phyloP scores from a whole-genome alignment of 768 basidiomycete species.

The Gyrodon lividus region DNA sequence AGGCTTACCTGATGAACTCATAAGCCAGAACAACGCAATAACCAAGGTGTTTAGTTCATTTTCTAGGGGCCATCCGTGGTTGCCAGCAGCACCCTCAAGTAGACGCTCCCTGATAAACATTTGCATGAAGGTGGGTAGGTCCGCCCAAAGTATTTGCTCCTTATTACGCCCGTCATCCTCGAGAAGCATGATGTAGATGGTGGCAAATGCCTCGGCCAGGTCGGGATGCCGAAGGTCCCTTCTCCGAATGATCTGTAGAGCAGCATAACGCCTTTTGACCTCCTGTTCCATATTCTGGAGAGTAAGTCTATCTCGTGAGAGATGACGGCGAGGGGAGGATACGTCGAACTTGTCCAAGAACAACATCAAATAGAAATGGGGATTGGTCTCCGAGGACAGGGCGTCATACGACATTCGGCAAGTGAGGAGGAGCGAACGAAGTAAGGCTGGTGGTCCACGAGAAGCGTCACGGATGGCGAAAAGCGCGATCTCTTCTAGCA shows the following conservation, averaged over 20 bases:
- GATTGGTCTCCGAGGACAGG: conserved; percentile 23
- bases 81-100: conserved; percentile 36
- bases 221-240: conserved; percentile 35
- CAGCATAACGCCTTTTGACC: conserved; percentile 42
- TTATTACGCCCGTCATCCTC: conserved; percentile 53
- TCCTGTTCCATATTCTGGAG: conserved; percentile 42
- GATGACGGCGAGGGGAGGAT: conserved; percentile 39
- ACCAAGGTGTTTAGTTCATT: conserved; percentile 46
- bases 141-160: conserved; percentile 45
- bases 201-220: conserved; percentile 48
- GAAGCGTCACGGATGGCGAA: conserved; percentile 29
- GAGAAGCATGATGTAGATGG: conserved; percentile 56
- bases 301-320: conserved; percentile 26
- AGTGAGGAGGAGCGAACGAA: conserved; percentile 32
- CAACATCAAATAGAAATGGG: conserved; percentile 37
- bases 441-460: conserved; percentile 34
- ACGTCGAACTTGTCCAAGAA: conserved; percentile 52
- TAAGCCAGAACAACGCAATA: conserved; percentile 48
- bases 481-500: conserved; percentile 37
- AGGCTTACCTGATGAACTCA: conserved; percentile 32
- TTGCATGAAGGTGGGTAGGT: conserved; percentile 40
- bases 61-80: conserved; percentile 50
- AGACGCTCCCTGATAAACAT: conserved; percentile 40
- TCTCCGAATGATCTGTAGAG: conserved; percentile 46
- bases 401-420: conserved; percentile 33